Conservation (phyloP, 2,329 filamentous ascomycete species). For the Cadophora sp. region DNA sequence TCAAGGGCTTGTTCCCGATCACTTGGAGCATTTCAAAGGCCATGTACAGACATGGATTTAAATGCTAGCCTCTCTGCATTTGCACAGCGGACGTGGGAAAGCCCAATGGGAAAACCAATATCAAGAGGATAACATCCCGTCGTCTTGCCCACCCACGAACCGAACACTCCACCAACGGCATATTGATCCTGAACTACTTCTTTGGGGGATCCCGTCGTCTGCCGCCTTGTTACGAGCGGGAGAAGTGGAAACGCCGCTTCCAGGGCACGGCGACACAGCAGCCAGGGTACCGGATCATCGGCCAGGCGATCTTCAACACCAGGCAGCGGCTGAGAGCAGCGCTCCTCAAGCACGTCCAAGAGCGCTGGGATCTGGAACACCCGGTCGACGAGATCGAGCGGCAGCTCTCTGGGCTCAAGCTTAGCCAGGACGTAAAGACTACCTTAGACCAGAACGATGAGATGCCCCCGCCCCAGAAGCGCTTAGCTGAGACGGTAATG, state of each 20-base stretch:
- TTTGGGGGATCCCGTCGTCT: constrained; percentile 23
- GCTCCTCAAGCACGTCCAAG: constrained; percentile 9
- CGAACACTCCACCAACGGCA: no score
- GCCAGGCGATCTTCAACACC: background rate
- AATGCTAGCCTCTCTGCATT: no score
- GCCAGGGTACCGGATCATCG: background rate
- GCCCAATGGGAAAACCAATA: no score
- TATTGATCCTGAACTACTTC: background rate
- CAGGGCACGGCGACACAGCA: constrained; percentile 20
- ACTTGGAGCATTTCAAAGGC: no score
- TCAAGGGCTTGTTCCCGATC: no score
- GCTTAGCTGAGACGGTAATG: constrained; percentile 39
- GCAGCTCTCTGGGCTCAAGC: constrained; percentile 29
- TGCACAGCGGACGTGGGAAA: no score
- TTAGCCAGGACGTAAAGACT: constrained; percentile 25
- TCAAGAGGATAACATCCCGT: no score
- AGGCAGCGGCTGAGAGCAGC: background rate
- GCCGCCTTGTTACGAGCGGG: constrained; percentile 27
- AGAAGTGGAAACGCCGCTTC: constrained; percentile 31
- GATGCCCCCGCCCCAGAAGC: constrained; percentile 38
- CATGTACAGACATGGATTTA: no score
- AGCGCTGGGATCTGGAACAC: constrained; percentile 29
- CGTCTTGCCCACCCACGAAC: no score
- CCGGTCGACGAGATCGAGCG: constrained; percentile 33
- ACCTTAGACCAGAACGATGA: constrained; percentile 20